These are phyloP conservation scores for Poterioochromonas sp. DNA, from an alignment of 352 stramenopile species.

Conservation along the genomic window DNA sequence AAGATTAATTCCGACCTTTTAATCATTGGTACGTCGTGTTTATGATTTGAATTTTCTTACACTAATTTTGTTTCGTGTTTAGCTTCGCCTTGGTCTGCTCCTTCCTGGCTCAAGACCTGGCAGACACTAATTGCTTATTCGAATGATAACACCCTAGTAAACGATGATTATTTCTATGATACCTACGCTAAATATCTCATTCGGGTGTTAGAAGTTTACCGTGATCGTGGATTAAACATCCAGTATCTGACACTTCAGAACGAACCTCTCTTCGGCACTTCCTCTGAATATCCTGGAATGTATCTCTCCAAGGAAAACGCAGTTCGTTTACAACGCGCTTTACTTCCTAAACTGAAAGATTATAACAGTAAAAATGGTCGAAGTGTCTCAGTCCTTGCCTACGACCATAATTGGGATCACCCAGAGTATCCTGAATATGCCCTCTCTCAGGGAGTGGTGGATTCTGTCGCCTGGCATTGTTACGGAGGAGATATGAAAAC, in stretches of 20 bases:
- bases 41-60: neutral
- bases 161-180: neutral
- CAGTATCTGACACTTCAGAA: conserved; percentile 8
- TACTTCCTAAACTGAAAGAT: neutral
- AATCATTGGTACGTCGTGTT: neutral
- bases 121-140: conserved; percentile 12
- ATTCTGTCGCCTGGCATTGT: neutral
- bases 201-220: neutral
- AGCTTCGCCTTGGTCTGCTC: neutral
- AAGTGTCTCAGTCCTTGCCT: neutral
- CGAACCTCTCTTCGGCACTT: conserved; percentile 3
- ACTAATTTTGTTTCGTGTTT: neutral
- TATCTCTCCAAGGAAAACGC: neutral
- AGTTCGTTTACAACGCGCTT: neutral
- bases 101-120: neutral
- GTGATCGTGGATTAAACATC: neutral
- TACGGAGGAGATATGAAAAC: neutral
- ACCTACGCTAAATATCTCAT: neutral
- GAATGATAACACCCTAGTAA: neutral
- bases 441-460: neutral
- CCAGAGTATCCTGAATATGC: neutral
- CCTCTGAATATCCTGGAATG: conserved; percentile 1
- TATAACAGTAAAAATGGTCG: neutral
- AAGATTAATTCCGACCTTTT: neutral
- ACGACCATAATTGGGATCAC: conserved; percentile 10